These are phyloP conservation scores for Knoxdaviesia capensis DNA, from an alignment of 2,329 filamentous ascomycete species.

Conservation along the genomic window DNA sequence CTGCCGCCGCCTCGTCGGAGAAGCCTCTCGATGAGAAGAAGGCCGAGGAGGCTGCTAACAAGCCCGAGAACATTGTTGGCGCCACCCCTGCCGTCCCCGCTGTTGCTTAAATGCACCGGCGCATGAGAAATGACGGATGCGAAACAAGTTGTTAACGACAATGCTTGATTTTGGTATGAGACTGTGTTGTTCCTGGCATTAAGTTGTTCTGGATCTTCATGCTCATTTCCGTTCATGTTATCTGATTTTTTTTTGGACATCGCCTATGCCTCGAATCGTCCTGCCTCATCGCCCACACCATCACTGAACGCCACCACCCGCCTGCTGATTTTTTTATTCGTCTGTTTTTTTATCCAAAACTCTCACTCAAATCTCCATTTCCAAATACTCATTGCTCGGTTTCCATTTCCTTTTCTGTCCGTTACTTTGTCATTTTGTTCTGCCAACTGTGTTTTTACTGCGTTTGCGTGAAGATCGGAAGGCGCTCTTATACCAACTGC, in stretches of 20 bases:
- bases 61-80: constrained; percentile 18
- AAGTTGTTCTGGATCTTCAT: too few relatives aligned
- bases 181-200: too few relatives aligned
- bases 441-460: neutral
- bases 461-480: too few relatives aligned
- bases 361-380: neutral
- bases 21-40: constrained; percentile 6
- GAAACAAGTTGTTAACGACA: too few relatives aligned
- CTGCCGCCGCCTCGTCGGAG: constrained; percentile 6
- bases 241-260: too few relatives aligned
- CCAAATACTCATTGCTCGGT: neutral
- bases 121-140: too few relatives aligned
- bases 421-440: neutral
- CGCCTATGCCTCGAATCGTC: too few relatives aligned
- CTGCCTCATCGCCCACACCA: too few relatives aligned
- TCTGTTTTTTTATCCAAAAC: constrained; percentile 1
- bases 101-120: constrained; percentile 22
- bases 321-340: neutral
- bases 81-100: constrained; percentile 25
- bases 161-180: too few relatives aligned
- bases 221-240: too few relatives aligned
- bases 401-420: neutral
- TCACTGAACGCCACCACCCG: too few relatives aligned
- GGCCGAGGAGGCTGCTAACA: constrained; percentile 17
- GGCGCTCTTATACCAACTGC: constrained; percentile 4